Evolutionary conservation across 257 asterid genomes (phyloP).

Genomic region (Ilex aquifolium): DNA sequence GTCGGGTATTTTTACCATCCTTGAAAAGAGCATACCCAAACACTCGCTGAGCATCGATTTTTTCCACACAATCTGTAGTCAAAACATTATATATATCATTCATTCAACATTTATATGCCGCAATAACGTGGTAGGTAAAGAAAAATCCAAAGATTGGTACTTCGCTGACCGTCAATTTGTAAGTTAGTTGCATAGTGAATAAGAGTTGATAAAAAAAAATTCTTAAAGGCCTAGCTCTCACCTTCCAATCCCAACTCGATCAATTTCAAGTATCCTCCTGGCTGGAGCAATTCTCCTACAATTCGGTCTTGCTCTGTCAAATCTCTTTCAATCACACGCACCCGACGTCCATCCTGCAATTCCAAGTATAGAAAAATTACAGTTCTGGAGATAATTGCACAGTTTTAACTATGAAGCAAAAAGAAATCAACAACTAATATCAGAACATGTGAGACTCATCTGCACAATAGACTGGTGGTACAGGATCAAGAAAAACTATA

Average conservation of each 20-base stretch:
- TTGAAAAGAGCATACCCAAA: conserved; percentile 90
- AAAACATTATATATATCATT: conserved; percentile 3
- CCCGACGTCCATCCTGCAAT: conserved; percentile 74
- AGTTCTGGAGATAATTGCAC: background rate
- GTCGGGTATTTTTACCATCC: conserved; percentile 75
- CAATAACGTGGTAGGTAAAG: background rate
- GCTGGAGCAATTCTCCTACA: conserved; percentile 93
- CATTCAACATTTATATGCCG: background rate
- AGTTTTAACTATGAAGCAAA: no score
- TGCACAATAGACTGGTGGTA: no score
- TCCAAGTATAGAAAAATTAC: conserved; percentile 5
- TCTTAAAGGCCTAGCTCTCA: conserved; percentile 7
- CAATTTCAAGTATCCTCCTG: conserved; percentile 89
- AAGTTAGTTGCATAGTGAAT: no score
- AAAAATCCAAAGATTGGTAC: no score
- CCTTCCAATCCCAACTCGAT: conserved; percentile 82
- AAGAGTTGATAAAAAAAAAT: no score
- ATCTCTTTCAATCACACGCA: conserved; percentile 80
- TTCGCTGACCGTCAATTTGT: background rate
- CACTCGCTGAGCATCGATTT: conserved; percentile 87
- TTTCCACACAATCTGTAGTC: conserved; percentile 67
- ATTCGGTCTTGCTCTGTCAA: conserved; percentile 84
- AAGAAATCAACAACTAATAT: no score
- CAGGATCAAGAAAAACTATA: no score
- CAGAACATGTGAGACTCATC: no score